These are phyloP conservation scores for Leccinellum luteum DNA, from an alignment of 768 basidiomycete genomes.

Conservation along the genomic window DNA sequence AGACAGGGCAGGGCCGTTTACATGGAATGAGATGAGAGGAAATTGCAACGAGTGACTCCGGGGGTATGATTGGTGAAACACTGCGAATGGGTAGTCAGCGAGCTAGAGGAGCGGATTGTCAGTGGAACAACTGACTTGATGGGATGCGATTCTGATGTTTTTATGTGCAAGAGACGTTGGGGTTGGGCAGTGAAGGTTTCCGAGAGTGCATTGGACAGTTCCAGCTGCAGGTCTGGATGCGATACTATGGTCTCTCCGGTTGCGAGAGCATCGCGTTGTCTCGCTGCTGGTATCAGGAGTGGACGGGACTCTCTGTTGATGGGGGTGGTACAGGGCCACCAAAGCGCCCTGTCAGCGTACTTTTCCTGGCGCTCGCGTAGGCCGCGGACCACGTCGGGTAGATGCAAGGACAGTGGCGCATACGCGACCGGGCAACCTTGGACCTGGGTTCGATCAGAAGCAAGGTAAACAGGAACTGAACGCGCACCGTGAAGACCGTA, in stretches of 20 bases:
- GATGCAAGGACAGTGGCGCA: conserved; percentile 58
- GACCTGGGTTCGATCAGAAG: neutral
- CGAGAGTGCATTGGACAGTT: conserved; percentile 54
- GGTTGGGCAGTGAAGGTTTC: conserved; percentile 33
- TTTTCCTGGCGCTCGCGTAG: conserved; percentile 51
- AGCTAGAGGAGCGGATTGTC: neutral
- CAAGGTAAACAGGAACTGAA: neutral
- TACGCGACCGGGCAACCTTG: conserved; percentile 59
- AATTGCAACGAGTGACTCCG: conserved; percentile 44
- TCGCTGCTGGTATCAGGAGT: conserved; percentile 18
- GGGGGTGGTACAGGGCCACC: conserved; percentile 43
- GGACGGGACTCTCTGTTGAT: neutral
- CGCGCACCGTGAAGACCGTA: conserved; percentile 47
- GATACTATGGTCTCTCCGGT: conserved; percentile 12
- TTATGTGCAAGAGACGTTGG: conserved; percentile 34
- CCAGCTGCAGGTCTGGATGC: conserved; percentile 39
- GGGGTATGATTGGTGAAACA: conserved; percentile 56
- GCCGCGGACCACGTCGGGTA: conserved; percentile 55
- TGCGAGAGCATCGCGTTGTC: conserved; percentile 24
- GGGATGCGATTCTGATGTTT: conserved; percentile 79
- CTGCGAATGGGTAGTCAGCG: conserved; percentile 27
- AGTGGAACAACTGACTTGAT: conserved; percentile 60
- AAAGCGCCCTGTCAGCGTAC: conserved; percentile 37
- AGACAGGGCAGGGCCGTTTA: conserved; percentile 22
- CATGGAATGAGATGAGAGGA: conserved; percentile 33